Conservation (phyloP, 2,329 filamentous ascomycete genomes). For the Arthrobotrys sphaeroides region DNA sequence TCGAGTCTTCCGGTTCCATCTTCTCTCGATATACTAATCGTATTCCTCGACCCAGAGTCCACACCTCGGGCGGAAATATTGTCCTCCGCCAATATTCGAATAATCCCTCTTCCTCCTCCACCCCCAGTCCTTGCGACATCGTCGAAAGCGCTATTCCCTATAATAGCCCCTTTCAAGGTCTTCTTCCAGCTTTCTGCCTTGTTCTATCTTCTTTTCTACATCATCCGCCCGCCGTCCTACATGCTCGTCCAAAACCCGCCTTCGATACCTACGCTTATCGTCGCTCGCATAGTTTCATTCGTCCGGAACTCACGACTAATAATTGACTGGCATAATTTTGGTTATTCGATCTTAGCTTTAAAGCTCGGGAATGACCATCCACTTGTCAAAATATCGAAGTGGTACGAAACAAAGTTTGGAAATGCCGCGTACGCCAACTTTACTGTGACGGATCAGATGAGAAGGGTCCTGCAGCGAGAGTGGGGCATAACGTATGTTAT, state of each 20-base stretch:
- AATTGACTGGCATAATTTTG: constrained; percentile 99
- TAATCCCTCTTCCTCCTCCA: constrained; percentile 75
- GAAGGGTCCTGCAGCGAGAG: constrained; percentile 33
- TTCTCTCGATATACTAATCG: background rate
- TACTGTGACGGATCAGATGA: constrained; percentile 91
- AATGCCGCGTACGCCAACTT: constrained; percentile 77
- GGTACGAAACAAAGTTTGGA: constrained; percentile 79
- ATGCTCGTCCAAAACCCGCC: constrained; percentile 77
- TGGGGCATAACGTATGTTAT: constrained; percentile 45
- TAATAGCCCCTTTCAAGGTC: constrained; percentile 84
- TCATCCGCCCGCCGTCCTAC: constrained; percentile 68
- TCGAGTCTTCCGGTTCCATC: too few species aligned
- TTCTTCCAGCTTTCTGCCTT: constrained; percentile 80
- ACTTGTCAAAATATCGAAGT: constrained; percentile 78
- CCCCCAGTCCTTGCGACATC: constrained; percentile 74
- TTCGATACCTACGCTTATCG: constrained; percentile 85
- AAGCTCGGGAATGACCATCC: constrained; percentile 71
- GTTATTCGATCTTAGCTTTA: constrained; percentile 85
- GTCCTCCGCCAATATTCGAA: constrained; percentile 73
- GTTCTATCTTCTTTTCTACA: constrained; percentile 76
- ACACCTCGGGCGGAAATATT: constrained; percentile 80
- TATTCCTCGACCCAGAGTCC: constrained; percentile 68
- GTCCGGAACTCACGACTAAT: constrained; percentile 82
- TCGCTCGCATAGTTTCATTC: constrained; percentile 77
- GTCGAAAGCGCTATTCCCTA: constrained; percentile 76